Conservation (phyloP, 148 eudicot species). For the Vaccinium macrocarpon region DNA sequence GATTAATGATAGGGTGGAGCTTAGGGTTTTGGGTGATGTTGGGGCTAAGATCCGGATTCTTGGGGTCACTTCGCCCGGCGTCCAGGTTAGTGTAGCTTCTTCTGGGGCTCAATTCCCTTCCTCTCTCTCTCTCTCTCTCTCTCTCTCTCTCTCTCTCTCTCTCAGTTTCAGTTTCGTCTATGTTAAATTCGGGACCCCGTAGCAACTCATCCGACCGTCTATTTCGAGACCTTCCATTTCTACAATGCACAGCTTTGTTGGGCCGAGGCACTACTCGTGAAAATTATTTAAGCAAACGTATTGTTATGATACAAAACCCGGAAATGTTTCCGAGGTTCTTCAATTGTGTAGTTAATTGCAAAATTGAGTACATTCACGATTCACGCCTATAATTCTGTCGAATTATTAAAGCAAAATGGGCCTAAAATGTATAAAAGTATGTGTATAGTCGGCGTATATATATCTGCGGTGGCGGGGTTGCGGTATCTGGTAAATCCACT, state of each 20-base stretch:
- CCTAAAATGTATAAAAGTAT: not conserved
- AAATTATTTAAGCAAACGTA: no score
- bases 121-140: no score
- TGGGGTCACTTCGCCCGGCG: constrained; percentile 78
- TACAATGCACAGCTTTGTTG: no score
- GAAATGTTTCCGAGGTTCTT: no score
- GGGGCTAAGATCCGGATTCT: constrained; percentile 85
- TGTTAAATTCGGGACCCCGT: no score
- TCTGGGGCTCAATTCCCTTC: no score
- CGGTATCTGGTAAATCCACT: not conserved
- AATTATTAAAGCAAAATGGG: no score
- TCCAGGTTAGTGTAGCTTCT: constrained; percentile 45
- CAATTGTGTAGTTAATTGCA: not conserved
- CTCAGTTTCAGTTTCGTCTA: no score
- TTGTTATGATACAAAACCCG: no score
- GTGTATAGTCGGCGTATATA: not conserved
- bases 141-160: not conserved
- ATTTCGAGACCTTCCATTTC: no score
- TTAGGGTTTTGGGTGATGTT: constrained; percentile 81
- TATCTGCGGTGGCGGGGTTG: not conserved
- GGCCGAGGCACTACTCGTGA: no score
- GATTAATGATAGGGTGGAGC: constrained; percentile 75
- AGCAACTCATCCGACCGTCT: no score
- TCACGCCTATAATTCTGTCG: not conserved
- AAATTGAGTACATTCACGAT: not conserved